Evolutionary conservation across 208 protist species (phyloP), one percentile per base, ranked within the genome.

Genomic region (Angomonas ambiguus): DNA sequence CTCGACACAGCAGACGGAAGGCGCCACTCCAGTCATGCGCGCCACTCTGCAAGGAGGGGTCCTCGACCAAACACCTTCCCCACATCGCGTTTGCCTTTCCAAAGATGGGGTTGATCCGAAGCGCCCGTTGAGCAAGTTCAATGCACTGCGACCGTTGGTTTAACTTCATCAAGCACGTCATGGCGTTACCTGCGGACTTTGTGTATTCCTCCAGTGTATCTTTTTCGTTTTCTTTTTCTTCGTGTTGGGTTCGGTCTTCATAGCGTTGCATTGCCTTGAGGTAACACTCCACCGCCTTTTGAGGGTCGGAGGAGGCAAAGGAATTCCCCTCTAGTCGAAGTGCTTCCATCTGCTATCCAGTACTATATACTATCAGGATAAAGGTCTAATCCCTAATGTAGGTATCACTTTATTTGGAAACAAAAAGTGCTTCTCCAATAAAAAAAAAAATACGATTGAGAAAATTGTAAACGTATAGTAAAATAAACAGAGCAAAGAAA

Each of bases 21-120:
- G 85, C 69, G 27, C 49, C 59, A 13, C 30, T 22, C 8, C 6
- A 30, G 2, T 3, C 22, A 10, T 53, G 64, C 27, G 51, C 35
- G 3, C 48, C 45, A 11, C 49, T 16, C 31, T 65, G 51, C 16
- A 82, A 11, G 16, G 75, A 70, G 0, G 60, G 65, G 25, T 77
- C 59, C 31, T 59, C 34, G 25, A 87, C 48, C 0, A 77, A 60
- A 48, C 83, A 88, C 18, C 83, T 72, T 20, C 87, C 89, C 64
- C 82, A 72, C 65, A 93, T 88, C 18, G 87, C 89, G 72, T 93
- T 91, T 0, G 83, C 86, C 69, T 95, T 95, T 2, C 85, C 86
- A 10, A 93, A 63, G 31, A 93, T 80, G 0, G 86, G 85, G 53
- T 95, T 93, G 0, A 69, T 42, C 2, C 28, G 59, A 1, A 93